Base-by-base conservation (phyloP, 2,329 filamentous ascomycete species). In the Mollisiaceae sp. region DNA sequence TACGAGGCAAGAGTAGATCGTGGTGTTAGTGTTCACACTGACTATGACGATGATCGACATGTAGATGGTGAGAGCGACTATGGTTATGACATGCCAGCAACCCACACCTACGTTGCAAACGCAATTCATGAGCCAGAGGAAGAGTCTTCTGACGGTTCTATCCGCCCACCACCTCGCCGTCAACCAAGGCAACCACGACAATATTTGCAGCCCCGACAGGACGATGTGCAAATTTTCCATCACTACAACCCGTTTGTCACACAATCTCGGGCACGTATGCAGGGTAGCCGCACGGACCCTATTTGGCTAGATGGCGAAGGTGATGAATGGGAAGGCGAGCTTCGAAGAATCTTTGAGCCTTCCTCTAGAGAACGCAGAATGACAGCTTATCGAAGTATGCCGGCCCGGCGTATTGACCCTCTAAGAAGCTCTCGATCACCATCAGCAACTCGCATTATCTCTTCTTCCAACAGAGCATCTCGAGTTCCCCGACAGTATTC, bases 111-210 rank as follows among this genome's bases (percentile, higher is more conserved):
- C 14, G 60, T 60, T 45, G 67, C 70, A 4, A 73, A 72, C 38
- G 60, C 72, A 35, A 59, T 77, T 14, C 66, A 72, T 24, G 68
- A 72, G 18, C 38, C 67, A 22, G 70, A 73, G 1, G 74, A 69
- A 12, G 71, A 73, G 12, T 72, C 71, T 50, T 72, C 71, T 20
- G 73, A 74, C 24, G 65, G 56, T 41, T 71, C 71, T n/a, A 68
- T 75, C 58, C 69, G 64, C 9, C 68, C 74, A 62, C 58, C 68
- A 50, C 60, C 56, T 32, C 67, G 74, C 20, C 64, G 73, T 58
- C 69, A 59, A 50, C 65, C 59, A 59, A 63, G 69, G 67, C 63
- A 54, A 18, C 50, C 50, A 32, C 22, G 50, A 54, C 50, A 32
- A 18, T 54, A 54, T 35, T 18, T 35, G 2, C 24, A 18, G 14